phyloP scores from a whole-genome alignment of 2,329 filamentous ascomycete species.

The Apiospora koreana region DNA sequence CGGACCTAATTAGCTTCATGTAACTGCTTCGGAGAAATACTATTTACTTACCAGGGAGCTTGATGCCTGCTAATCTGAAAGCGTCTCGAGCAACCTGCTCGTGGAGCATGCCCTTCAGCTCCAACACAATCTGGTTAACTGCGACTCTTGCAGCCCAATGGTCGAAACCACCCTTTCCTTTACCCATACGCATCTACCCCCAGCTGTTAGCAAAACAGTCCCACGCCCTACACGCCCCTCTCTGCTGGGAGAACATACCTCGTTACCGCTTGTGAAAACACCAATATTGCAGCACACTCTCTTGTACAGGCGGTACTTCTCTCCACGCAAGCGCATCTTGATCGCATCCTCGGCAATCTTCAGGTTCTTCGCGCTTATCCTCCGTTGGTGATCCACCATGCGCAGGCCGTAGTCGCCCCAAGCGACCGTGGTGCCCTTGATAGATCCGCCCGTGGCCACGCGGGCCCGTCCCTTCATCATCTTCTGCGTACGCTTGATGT shows the following conservation, averaged over 20 bases:
- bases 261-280: conserved; percentile 93
- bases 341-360: conserved; percentile 94
- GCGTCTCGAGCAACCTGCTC: conserved; percentile 94
- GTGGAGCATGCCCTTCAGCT: conserved; percentile 88
- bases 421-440: conserved; percentile 89
- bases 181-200: conserved; percentile 86
- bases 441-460: conserved; percentile 87
- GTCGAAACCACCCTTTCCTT: conserved; percentile 96
- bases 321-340: conserved; percentile 80
- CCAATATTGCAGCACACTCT: conserved; percentile 89
- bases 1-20: not conserved
- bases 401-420: conserved; percentile 96
- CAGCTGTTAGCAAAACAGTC: not conserved
- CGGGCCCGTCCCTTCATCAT: conserved; percentile 90
- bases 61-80: conserved; percentile 90
- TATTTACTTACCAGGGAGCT: conserved; percentile 75
- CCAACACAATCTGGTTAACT: conserved; percentile 89
- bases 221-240: not conserved
- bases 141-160: conserved; percentile 91
- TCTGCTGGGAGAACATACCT: conserved; percentile 51
- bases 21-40: not conserved
- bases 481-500: conserved; percentile 72
- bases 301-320: conserved; percentile 92
- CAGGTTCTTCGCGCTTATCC: conserved; percentile 83
- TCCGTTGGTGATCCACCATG: conserved; percentile 89